These are phyloP conservation scores for Cystodermella granulosa DNA, from an alignment of 1,284 basidiomycete genomes.

Conservation along the genomic window DNA sequence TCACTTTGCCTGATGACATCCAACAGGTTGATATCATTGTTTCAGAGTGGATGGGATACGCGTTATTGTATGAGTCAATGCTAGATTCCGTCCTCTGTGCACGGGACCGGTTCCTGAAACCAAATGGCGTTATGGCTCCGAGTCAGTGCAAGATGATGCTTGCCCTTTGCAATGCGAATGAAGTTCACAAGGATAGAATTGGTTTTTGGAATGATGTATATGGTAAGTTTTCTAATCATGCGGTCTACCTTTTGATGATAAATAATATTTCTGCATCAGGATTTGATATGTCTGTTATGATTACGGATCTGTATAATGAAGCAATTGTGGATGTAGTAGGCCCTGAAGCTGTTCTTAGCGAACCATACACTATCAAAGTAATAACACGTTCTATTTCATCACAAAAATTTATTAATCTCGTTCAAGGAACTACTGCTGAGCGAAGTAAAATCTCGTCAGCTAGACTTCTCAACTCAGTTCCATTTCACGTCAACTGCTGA, in stretches of 20 bases:
- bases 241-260: not conserved
- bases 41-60: constrained; percentile 98
- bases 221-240: constrained; percentile 46
- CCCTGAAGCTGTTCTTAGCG: constrained; percentile 64
- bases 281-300: constrained; percentile 81
- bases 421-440: constrained; percentile 68
- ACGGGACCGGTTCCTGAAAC: constrained; percentile 92
- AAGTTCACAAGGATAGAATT: constrained; percentile 75
- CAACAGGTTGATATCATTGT: constrained; percentile 96
- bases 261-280: constrained; percentile 57
- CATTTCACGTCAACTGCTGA: constrained; percentile 57
- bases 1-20: constrained; percentile 70
- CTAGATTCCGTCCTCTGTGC: constrained; percentile 96
- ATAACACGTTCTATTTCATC: not conserved
- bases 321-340: constrained; percentile 79
- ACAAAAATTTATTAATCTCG: constrained; percentile 4
- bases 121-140: constrained; percentile 86
- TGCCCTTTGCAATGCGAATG: constrained; percentile 70
- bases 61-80: constrained; percentile 98
- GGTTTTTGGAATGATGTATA: constrained; percentile 91
- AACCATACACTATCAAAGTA: constrained; percentile 67
- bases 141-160: constrained; percentile 86
- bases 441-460: constrained; percentile 60
- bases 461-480: constrained; percentile 78
- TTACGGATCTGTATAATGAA: constrained; percentile 64